Evolutionary conservation across 176 grass and related monocot species (phyloP).

Genomic region (Aegilops sharonensis): DNA sequence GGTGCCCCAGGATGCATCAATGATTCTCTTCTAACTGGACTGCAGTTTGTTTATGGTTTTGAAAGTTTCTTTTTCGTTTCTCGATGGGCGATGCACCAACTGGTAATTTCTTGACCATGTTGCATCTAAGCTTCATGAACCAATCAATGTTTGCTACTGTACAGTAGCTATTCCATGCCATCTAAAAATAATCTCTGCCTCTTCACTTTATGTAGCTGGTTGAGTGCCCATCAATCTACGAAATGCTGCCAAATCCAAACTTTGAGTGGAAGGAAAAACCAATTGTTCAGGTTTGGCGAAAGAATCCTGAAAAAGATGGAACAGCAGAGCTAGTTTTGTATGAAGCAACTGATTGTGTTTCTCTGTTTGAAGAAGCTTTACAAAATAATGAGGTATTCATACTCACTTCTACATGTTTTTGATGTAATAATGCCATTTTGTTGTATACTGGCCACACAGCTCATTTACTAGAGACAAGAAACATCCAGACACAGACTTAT

Average conservation of each 20-base stretch:
- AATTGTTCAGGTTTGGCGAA: slow-evolving; percentile 74
- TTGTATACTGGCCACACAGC: not conserved
- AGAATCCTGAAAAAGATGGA: slow-evolving; percentile 59
- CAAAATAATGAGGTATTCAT: slow-evolving; percentile 74
- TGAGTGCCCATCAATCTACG: slow-evolving; percentile 91
- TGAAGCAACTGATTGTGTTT: slow-evolving; percentile 56
- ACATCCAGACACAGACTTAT: not conserved
- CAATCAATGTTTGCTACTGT: not conserved
- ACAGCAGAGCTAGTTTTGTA: slow-evolving; percentile 52
- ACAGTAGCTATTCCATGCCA: not conserved
- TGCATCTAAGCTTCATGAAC: not conserved
- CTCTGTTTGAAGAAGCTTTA: slow-evolving; percentile 95
- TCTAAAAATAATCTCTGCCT: not conserved
- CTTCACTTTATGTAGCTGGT: slow-evolving; percentile 48
- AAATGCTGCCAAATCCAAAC: slow-evolving; percentile 77
- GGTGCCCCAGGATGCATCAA: slow-evolving; percentile 95
- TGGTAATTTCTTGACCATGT: slow-evolving; percentile 62
- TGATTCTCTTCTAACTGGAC: slow-evolving; percentile 90
- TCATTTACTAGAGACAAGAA: not conserved
- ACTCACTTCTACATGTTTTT: not conserved
- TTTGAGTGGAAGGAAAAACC: slow-evolving; percentile 82
- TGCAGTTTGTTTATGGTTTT: slow-evolving; percentile 98
- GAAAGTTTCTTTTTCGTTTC: slow-evolving; percentile 97
- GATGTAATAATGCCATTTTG: not conserved
- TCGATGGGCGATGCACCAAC: slow-evolving; percentile 93